Base-by-base conservation (phyloP, 1,284 basidiomycete species). In the Amylostereum chailletii region DNA sequence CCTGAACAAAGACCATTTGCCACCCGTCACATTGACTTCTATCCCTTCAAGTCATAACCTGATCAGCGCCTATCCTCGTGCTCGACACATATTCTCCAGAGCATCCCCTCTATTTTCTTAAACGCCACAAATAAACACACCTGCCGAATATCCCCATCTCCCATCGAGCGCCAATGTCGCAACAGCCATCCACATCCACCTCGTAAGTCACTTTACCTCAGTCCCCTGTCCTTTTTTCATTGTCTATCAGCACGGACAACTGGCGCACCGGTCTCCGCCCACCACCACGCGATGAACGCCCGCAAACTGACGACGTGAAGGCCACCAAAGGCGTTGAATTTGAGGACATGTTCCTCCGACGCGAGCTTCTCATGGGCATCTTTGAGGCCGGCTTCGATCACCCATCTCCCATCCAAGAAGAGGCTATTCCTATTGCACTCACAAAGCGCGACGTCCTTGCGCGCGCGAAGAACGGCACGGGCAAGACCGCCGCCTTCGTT, bases 361-460 rank as follows among this genome's bases (percentile, higher is more conserved):
- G 81, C 48, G 81, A 83, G 59, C 70, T 84, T n/a, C 69, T 86
- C 54, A 86, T 86, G 83, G 83, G 83, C 53, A 94, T 96, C 63
- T 96, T 94, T 62, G 92, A 95, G 73, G 94, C 93, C 56, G 94
- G 94, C 50, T 99, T 98, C 66, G 96, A 99, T 69, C 83, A 79
- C 59, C 95, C 96, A 27, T 94, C 90, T 30, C 96, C 95, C 47
- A 98, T 99, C 66, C 95, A 99, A 75, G 96, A 99, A 80, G 93
- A 97, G 74, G 86, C 91, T 49, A 93, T 94, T 59, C 91, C 91
- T 50, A 79, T 90, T 57, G 90, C 91, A 27, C 81, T 94, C 60
- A 81, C 84, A 50, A 86, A 86, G 61, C 84, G 90, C 62, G 94
- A 98, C 68, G 74, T 97, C 60, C 87, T 99, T 53, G 94, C 93